These are phyloP conservation scores for Phaeoacremonium minimum DNA, from an alignment of 2,329 filamentous ascomycete genomes.

Conservation along the genomic window DNA sequence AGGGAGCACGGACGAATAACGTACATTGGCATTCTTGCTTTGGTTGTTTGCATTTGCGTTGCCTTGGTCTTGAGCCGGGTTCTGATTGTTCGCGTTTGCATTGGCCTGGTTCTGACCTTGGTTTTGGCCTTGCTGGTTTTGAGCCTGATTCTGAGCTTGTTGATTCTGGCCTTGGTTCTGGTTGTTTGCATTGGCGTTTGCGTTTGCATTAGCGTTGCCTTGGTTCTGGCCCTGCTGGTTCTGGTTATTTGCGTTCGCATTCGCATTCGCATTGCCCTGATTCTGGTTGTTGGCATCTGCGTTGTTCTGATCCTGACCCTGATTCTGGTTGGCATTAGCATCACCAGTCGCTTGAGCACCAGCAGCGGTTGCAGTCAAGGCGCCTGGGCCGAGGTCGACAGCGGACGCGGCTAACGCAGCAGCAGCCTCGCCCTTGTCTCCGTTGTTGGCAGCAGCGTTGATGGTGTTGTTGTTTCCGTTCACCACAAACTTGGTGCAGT, in stretches of 20 bases:
- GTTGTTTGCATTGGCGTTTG: slow-evolving; percentile 12
- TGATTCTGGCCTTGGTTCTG: too few relatives aligned
- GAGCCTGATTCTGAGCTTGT: too few relatives aligned
- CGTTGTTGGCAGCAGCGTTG: slow-evolving; percentile 12
- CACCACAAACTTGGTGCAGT: slow-evolving; percentile 32
- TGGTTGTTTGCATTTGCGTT: too few relatives aligned
- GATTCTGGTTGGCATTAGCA: too few relatives aligned
- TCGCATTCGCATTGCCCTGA: neutral
- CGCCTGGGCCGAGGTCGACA: neutral
- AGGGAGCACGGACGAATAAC: too few relatives aligned
- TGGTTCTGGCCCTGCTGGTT: slow-evolving; percentile 3
- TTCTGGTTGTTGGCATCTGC: neutral
- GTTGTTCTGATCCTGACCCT: too few relatives aligned
- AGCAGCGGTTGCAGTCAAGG: neutral
- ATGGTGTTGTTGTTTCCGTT: slow-evolving; percentile 8
- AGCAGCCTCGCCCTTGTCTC: slow-evolving; percentile 8
- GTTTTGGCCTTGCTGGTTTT: too few relatives aligned
- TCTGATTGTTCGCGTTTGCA: too few relatives aligned
- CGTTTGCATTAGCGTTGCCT: neutral
- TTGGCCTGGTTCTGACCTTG: too few relatives aligned
- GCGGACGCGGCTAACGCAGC: neutral
- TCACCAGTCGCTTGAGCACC: neutral
- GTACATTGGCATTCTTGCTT: too few relatives aligned
- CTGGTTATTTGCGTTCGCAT: neutral
- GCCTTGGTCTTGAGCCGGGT: too few relatives aligned